These are phyloP conservation scores for Sistotremastrum suecicum DNA, from an alignment of 768 basidiomycete species.

Conservation along the genomic window DNA sequence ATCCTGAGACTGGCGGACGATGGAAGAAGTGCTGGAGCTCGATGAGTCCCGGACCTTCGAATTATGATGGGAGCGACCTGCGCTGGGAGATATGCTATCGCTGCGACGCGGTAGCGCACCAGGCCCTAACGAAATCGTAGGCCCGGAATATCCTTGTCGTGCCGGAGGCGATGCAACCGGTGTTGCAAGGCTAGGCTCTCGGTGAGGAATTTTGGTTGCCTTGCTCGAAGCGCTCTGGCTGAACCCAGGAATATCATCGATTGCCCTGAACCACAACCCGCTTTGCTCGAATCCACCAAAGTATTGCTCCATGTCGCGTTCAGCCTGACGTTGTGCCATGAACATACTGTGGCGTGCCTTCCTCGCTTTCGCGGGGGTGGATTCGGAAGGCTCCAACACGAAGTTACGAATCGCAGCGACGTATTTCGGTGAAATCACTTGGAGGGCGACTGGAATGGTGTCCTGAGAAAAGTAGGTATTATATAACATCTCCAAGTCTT, in stretches of 20 bases:
- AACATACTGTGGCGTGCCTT: constrained; percentile 69
- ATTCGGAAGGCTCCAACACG: constrained; percentile 32
- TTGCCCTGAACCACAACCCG: constrained; percentile 85
- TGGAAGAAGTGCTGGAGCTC: constrained; percentile 2
- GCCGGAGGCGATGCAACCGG: neutral
- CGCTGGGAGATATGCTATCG: neutral
- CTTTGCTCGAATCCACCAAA: constrained; percentile 81
- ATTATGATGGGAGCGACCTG: neutral
- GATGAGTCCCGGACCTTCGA: neutral
- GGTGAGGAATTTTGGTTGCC: constrained; percentile 1
- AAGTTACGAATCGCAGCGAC: constrained; percentile 57
- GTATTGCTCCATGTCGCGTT: constrained; percentile 82
- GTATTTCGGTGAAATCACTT: constrained; percentile 56
- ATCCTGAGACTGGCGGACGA: neutral
- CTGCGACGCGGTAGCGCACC: too few relatives aligned
- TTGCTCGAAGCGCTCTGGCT: neutral
- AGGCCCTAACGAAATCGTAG: neutral
- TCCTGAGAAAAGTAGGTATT: constrained; percentile 69
- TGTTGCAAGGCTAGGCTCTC: neutral
- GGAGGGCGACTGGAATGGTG: constrained; percentile 41
- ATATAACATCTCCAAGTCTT: constrained; percentile 83
- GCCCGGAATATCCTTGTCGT: neutral
- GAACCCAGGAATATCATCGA: constrained; percentile 37
- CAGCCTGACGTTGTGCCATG: constrained; percentile 72
- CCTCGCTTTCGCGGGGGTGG: constrained; percentile 22